phyloP scores from a whole-genome alignment of 306 rosid species.

The Echinosophora koreensis region DNA sequence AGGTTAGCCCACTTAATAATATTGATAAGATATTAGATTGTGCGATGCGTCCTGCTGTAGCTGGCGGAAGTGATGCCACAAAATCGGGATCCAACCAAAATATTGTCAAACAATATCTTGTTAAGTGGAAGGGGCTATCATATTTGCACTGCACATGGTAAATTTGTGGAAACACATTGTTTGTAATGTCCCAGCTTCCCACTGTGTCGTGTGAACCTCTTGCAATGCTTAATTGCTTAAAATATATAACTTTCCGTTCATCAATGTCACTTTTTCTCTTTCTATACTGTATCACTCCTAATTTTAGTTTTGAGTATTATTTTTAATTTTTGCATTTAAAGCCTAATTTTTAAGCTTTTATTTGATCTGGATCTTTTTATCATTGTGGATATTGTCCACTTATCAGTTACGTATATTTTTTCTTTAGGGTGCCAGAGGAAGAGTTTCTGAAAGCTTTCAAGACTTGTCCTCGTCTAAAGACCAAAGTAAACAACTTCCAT shows the following conservation, averaged over 20 bases:
- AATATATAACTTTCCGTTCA: slow-evolving; percentile 23
- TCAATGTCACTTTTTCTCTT: neutral
- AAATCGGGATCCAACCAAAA: slow-evolving; percentile 80
- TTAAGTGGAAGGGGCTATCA: slow-evolving; percentile 97
- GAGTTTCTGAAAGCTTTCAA: slow-evolving; percentile 94
- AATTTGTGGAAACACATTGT: slow-evolving; percentile 45
- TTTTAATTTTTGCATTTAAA: slow-evolving; percentile 2
- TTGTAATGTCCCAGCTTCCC: slow-evolving; percentile 7
- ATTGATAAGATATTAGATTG: slow-evolving; percentile 92
- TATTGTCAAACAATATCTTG: slow-evolving; percentile 94
- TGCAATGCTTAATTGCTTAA: slow-evolving; percentile 44
- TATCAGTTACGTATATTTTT: slow-evolving; percentile 30
- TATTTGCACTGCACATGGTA: slow-evolving; percentile 95
- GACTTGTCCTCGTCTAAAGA: slow-evolving; percentile 82
- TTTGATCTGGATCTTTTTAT: slow-evolving; percentile 35
- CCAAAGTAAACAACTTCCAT: slow-evolving; percentile 83
- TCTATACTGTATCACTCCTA: slow-evolving; percentile 14
- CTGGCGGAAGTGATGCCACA: slow-evolving; percentile 72
- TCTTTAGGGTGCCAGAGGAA: slow-evolving; percentile 90
- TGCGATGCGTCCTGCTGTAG: slow-evolving; percentile 92
- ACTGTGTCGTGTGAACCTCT: slow-evolving; percentile 15
- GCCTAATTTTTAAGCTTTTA: neutral
- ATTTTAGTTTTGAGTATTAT: slow-evolving; percentile 10
- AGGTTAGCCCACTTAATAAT: slow-evolving; percentile 93
- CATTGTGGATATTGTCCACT: slow-evolving; percentile 47